Evolutionary conservation across 2,329 filamentous ascomycete species (phyloP).

Genomic region (Curvularia eragrostidis): DNA sequence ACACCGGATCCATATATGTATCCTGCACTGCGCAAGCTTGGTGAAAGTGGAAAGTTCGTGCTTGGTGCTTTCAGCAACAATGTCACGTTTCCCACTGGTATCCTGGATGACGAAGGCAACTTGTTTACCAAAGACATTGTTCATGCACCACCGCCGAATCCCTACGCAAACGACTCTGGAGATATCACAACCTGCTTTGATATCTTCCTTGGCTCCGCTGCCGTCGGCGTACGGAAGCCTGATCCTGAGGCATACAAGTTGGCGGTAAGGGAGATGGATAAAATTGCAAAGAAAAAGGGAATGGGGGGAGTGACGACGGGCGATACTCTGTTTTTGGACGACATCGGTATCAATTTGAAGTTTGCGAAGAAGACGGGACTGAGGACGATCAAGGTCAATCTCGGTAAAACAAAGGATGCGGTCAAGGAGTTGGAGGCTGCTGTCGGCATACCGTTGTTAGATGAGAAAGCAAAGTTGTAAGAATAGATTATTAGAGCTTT

Average conservation of each 20-base stretch:
- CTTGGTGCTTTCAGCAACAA: slow-evolving; percentile 90
- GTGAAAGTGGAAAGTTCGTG: slow-evolving; percentile 49
- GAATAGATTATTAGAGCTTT: background rate
- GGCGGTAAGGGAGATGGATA: slow-evolving; percentile 71
- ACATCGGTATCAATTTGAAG: slow-evolving; percentile 93
- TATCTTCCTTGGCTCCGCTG: slow-evolving; percentile 84
- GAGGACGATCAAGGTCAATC: slow-evolving; percentile 80
- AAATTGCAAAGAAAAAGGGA: slow-evolving; percentile 64
- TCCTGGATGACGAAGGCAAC: slow-evolving; percentile 66
- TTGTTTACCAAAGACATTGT: slow-evolving; percentile 48
- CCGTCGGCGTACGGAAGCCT: slow-evolving; percentile 87
- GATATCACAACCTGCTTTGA: slow-evolving; percentile 76
- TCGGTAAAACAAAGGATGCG: slow-evolving; percentile 80
- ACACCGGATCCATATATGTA: slow-evolving; percentile 85
- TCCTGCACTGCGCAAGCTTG: slow-evolving; percentile 76
- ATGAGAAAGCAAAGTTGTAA: slow-evolving; percentile 47
- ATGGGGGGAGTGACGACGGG: slow-evolving; percentile 61
- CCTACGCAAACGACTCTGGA: slow-evolving; percentile 35
- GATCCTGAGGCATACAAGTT: slow-evolving; percentile 81
- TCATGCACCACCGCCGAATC: slow-evolving; percentile 28
- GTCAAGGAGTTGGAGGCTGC: slow-evolving; percentile 80
- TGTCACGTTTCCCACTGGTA: slow-evolving; percentile 78
- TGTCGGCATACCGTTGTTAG: slow-evolving; percentile 71
- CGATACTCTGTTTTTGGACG: slow-evolving; percentile 87
- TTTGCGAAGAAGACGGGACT: slow-evolving; percentile 77